Conservation (phyloP, 371 early-diverging fungal genomes). For the Apophysomyces sp. region DNA sequence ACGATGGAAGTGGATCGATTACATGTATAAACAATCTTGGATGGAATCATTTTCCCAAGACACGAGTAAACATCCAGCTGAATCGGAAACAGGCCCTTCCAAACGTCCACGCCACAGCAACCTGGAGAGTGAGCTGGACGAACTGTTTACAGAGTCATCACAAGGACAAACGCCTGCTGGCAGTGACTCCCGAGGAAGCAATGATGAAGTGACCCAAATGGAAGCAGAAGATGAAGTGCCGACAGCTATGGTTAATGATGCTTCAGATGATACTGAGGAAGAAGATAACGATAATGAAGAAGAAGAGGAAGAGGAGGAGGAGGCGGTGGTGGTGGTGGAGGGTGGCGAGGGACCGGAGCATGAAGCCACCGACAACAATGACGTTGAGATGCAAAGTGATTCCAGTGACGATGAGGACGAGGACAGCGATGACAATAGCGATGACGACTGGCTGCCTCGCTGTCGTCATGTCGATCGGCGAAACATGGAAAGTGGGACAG, state of each 20-base stretch:
- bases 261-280: not conserved
- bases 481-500: constrained; percentile 18
- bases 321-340: not conserved
- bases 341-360: not conserved
- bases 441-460: not conserved
- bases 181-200: not conserved
- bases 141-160: not conserved
- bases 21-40: constrained; percentile 11
- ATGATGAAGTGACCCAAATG: not conserved
- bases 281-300: constrained; percentile 1
- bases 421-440: constrained; percentile 4
- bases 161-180: not conserved
- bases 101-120: not conserved
- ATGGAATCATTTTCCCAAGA: not conserved
- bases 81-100: not conserved
- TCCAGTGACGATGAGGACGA: constrained; percentile 1
- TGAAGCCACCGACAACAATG: not conserved
- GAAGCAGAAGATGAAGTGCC: not conserved
- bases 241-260: not conserved
- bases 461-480: not conserved
- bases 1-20: constrained; percentile 19
- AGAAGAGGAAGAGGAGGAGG: constrained; percentile 4
- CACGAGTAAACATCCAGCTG: not conserved
- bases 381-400: not conserved
- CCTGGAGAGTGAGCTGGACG: not conserved